phyloP scores from a whole-genome alignment of 176 grass and related monocot genomes.

The Aegilops tauschii region DNA sequence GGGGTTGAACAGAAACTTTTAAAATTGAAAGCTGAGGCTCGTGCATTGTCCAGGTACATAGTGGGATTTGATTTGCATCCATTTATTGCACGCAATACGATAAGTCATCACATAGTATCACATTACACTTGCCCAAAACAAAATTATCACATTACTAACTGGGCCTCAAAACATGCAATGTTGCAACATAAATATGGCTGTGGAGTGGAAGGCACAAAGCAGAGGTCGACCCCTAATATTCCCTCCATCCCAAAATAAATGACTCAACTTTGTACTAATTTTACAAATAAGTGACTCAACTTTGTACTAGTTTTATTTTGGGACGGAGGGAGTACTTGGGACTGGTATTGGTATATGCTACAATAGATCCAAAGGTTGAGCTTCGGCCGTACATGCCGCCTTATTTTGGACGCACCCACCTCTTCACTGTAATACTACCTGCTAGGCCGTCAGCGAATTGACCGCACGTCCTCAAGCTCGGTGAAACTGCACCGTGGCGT shows the following conservation, averaged over 20 bases:
- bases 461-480: not conserved
- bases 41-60: not conserved
- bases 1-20: not conserved
- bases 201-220: not conserved
- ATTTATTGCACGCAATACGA: not conserved
- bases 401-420: not conserved
- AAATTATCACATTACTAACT: not conserved
- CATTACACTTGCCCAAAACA: not conserved
- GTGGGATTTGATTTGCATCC: not conserved
- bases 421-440: not conserved
- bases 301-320: no score
- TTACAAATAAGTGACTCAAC: no score
- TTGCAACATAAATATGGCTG: not conserved
- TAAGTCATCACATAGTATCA: not conserved
- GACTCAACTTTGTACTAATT: no score
- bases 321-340: no score
- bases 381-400: not conserved
- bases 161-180: not conserved
- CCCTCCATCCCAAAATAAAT: no score
- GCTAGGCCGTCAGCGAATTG: not conserved
- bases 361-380: not conserved
- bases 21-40: not conserved
- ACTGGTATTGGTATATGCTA: not conserved
- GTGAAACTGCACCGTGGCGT: not conserved
- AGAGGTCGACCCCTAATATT: not conserved